Base-by-base conservation (phyloP, 768 basidiomycete genomes). In the Pluteus cervinus region DNA sequence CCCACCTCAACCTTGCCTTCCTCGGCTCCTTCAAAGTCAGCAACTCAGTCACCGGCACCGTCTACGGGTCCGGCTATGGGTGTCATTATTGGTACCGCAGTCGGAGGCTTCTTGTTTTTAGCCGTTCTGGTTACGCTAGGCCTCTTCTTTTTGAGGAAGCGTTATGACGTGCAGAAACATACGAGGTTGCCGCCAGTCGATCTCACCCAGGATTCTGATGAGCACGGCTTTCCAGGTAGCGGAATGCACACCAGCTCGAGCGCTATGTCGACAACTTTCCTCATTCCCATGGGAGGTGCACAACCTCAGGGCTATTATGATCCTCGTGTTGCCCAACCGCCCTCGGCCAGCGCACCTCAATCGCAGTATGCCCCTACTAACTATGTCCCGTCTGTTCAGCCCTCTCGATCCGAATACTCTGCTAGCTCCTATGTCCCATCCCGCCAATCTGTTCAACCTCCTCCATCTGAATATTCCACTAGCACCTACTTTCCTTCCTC, bases 61-160 rank as follows among this genome's bases (percentile, higher is more conserved):
- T 18, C 54, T 16, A 31, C 46, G 21, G 50, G 55, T 6, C 47
- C 63, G 14, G 61, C 72, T 5, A 62, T 64, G 5, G 69, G 66
- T 20, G 69, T 67, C 30, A 70, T 79, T 32, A 68, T 68, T 6
- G 75, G 69, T 17, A 68, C 69, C 17, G 73, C 72, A 7, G 63
- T 76, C 25, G 76, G 78, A 31, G 68, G 57, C 21, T 52, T 81
- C 21, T 44, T 78, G 24, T 76, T 75, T 39, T 49, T 79, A 15
- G 69, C 75, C n/a, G 66, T 67, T 11, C 50, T 71, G 16, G 58
- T 74, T 20, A 68, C 71, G 3, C 56, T 82, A 12, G 70, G 63
- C 6, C 49, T 76, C 7, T 79, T 75, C 52, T 75, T 65, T 58
- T 46, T 79, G 40, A 58, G 48, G 53, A 71, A 46, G 30, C 53